These are phyloP conservation scores for Xylariaceae sp. DNA, from an alignment of 2,329 filamentous ascomycete species.

Conservation along the genomic window DNA sequence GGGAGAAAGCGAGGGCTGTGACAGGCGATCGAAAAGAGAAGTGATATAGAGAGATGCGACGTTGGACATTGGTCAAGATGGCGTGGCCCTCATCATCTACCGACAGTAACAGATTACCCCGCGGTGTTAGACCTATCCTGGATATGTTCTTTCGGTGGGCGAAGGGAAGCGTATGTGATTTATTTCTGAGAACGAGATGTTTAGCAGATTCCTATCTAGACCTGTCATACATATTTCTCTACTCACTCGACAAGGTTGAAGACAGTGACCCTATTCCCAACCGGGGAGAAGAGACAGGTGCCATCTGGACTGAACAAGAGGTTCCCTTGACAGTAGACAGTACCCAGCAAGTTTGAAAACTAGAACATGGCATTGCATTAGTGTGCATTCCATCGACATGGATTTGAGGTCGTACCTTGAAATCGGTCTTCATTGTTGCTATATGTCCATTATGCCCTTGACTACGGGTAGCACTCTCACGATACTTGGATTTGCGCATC, in stretches of 20 bases:
- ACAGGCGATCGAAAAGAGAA: slow-evolving; percentile 90
- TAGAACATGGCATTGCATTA: slow-evolving; percentile 35
- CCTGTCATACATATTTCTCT: neutral
- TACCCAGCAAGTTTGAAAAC: slow-evolving; percentile 98
- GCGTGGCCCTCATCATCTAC: slow-evolving; percentile 92
- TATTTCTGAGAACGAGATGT: slow-evolving; percentile 57
- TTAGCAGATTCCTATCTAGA: slow-evolving; percentile 1
- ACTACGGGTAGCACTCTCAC: neutral
- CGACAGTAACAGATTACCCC: slow-evolving; percentile 86
- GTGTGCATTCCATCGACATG: neutral
- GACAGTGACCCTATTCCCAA: slow-evolving; percentile 91
- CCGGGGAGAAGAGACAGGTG: slow-evolving; percentile 89
- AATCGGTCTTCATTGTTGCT: slow-evolving; percentile 93
- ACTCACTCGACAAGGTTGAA: slow-evolving; percentile 92
- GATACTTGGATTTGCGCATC: neutral
- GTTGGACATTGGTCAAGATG: slow-evolving; percentile 84
- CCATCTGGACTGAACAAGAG: slow-evolving; percentile 95
- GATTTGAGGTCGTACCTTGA: slow-evolving; percentile 62
- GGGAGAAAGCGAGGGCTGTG: slow-evolving; percentile 83
- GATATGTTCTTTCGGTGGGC: slow-evolving; percentile 92
- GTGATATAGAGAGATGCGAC: slow-evolving; percentile 83
- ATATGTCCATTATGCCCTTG: slow-evolving; percentile 19
- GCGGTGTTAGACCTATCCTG: slow-evolving; percentile 80
- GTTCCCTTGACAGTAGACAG: slow-evolving; percentile 97
- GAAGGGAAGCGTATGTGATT: slow-evolving; percentile 82